Evolutionary conservation across 1,284 basidiomycete species (phyloP), one percentile per base, ranked within the genome.

Genomic region (Psilocybe mexicana): DNA sequence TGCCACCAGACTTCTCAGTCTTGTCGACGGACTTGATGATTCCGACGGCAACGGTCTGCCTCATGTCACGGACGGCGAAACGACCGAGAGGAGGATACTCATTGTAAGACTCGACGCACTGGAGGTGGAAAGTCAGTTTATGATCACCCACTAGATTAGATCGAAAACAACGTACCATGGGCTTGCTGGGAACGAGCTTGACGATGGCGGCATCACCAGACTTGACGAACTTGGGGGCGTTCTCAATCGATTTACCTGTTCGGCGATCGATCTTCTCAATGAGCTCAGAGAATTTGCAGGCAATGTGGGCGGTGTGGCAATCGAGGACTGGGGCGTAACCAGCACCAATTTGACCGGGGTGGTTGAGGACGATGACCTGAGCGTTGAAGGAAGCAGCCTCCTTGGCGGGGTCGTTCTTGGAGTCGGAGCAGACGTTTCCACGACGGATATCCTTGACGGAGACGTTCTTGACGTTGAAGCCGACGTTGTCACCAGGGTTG

Each of bases 401-500:
- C 88, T 94, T 96, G 67, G 97, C 94, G 72, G 96, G 97, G 85
- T 98, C 95, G 83, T 97, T 97, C 94, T 99, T 99, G 70, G 95
- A 95, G 90, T 99, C 97, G 66, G 94, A 96, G 73, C 92, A 93
- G 71, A 99, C 96, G 82, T 99, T 98, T 66, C 96, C 96, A 85
- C 96, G 95, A 73, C 96, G 96, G 73, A 99, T 99, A 84, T 99
- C 96, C 90, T 99, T 99, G 79, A 99, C 96, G 62, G 96, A 99
- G 48, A 98, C 96, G 94, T 98, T 98, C 91, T 94, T 94, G 85
- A 96, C 92, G 83, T 94, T 94, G 88, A 96, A 96, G 64, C 94
- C 96, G 74, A 98, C 96, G 81, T 99, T 99, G 88, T 99, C 96
- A 87, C 97, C 97, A 63, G 96, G 96, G 63, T 85, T 72, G 84